Conservation (phyloP, 177 flowering plant species). For the Vitis hybrid region DNA sequence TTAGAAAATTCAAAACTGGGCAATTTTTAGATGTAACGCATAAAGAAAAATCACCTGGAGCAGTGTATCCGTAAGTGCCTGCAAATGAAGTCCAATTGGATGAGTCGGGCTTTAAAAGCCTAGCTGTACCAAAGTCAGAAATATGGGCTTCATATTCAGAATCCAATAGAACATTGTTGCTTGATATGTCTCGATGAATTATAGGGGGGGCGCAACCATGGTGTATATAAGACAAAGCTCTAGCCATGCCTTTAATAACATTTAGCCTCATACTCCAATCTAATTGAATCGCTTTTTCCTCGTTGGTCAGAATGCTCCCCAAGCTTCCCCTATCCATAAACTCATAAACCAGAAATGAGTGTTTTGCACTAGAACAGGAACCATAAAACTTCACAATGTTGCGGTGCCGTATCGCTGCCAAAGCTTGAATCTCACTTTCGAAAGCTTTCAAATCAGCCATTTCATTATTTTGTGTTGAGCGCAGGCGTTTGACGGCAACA, state of each 20-base stretch:
- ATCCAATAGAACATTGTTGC: conserved; percentile 18
- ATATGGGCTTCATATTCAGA: conserved; percentile 15
- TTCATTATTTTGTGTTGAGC: neutral
- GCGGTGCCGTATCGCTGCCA: conserved; percentile 6
- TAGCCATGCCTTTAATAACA: conserved; percentile 15
- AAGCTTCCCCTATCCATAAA: conserved; percentile 18
- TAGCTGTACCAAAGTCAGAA: conserved; percentile 15
- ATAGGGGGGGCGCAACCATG: conserved; percentile 21
- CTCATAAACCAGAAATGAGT: conserved; percentile 13
- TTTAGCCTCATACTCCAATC: conserved; percentile 21
- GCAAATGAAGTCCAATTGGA: conserved; percentile 19
- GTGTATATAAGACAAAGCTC: conserved; percentile 22
- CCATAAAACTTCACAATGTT: conserved; percentile 16
- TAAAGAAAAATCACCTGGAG: conserved; percentile 17
- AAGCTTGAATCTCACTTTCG: conserved; percentile 10
- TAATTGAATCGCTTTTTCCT: conserved; percentile 12
- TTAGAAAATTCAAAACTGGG: no score
- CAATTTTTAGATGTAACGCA: no score
- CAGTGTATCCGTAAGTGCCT: conserved; percentile 20
- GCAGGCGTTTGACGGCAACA: conserved; percentile 21
- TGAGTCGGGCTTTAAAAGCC: conserved; percentile 21
- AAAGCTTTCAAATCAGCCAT: conserved; percentile 3
- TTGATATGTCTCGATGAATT: conserved; percentile 22
- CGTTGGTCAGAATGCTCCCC: conserved; percentile 4
- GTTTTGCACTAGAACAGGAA: conserved; percentile 1